phyloP scores from a whole-genome alignment of 306 rosid species.

The Vigna hirtella region DNA sequence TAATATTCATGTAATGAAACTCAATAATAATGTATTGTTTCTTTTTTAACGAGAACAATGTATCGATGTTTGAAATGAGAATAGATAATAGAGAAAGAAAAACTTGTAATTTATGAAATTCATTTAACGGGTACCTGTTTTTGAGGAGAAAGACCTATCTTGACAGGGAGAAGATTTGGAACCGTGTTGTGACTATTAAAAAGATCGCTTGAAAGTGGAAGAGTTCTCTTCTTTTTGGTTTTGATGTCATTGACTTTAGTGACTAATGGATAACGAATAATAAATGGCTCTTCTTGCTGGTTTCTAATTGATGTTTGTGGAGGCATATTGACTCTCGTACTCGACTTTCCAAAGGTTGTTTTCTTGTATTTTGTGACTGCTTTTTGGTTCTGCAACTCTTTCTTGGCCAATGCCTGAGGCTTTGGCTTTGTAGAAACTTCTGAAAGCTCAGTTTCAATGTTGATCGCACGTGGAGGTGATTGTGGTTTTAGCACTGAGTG shows the following conservation, averaged over 20 bases:
- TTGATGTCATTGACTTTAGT: conserved; percentile 55
- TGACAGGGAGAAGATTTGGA: conserved; percentile 63
- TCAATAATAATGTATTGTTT: not conserved
- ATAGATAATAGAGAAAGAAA: not conserved
- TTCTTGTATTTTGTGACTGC: conserved; percentile 46
- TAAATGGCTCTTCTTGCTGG: conserved; percentile 77
- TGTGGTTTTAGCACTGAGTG: too few species aligned
- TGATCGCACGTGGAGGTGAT: conserved; percentile 29
- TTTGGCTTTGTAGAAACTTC: conserved; percentile 53
- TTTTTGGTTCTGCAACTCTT: conserved; percentile 41
- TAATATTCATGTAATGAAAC: not conserved
- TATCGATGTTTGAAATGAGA: not conserved
- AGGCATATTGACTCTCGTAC: conserved; percentile 55
- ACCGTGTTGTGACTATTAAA: conserved; percentile 51
- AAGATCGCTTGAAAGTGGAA: conserved; percentile 62
- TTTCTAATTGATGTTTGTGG: conserved; percentile 56
- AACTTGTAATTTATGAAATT: not conserved
- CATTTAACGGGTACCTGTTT: conserved; percentile 47
- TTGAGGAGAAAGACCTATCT: conserved; percentile 47
- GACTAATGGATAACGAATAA: conserved; percentile 60
- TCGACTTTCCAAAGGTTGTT: conserved; percentile 41
- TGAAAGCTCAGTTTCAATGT: conserved; percentile 42
- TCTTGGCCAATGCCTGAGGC: conserved; percentile 39
- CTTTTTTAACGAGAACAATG: not conserved
- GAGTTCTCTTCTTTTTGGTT: conserved; percentile 65